Evolutionary conservation across 768 basidiomycete genomes (phyloP).

Genomic region (Fomitopsis pulvina): DNA sequence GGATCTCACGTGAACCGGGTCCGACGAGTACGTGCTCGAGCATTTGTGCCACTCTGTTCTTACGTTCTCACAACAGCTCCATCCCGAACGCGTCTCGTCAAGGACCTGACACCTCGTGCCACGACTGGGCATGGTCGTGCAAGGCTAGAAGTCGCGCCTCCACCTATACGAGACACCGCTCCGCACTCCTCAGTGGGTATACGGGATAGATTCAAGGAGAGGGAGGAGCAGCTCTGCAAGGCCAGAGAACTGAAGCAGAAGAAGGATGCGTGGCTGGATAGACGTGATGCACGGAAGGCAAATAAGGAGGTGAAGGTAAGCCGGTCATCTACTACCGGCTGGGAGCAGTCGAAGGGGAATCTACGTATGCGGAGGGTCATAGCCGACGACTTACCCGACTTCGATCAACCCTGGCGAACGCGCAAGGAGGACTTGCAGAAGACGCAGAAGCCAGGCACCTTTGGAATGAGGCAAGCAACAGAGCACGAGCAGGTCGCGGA

Average conservation of each 20-base stretch:
- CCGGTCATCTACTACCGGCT: neutral
- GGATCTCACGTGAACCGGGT: too few relatives aligned
- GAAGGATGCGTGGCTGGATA: neutral
- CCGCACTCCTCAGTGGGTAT: conserved; percentile 14
- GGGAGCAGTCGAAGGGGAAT: neutral
- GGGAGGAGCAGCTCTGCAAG: neutral
- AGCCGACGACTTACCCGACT: neutral
- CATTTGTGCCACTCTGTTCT: too few relatives aligned
- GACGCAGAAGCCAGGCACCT: neutral
- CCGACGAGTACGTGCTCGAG: too few relatives aligned
- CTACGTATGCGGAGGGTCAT: too few relatives aligned
- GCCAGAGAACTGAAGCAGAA: neutral
- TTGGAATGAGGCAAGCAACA: neutral
- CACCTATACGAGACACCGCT: conserved; percentile 13
- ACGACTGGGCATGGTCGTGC: neutral
- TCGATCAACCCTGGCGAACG: neutral
- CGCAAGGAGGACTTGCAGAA: neutral
- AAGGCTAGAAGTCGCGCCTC: neutral
- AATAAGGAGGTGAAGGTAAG: neutral
- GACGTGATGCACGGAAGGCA: neutral
- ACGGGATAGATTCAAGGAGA: conserved; percentile 2
- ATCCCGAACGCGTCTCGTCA: conserved; percentile 19
- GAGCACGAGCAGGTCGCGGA: neutral
- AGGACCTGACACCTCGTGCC: conserved; percentile 13
- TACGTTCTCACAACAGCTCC: conserved; percentile 4